Percentiles rank a stretch among this genome's conserved stretches.
Conservation (phyloP, 1,284 basidiomycete genomes). For the Microstroma glucosiphilum region DNA sequence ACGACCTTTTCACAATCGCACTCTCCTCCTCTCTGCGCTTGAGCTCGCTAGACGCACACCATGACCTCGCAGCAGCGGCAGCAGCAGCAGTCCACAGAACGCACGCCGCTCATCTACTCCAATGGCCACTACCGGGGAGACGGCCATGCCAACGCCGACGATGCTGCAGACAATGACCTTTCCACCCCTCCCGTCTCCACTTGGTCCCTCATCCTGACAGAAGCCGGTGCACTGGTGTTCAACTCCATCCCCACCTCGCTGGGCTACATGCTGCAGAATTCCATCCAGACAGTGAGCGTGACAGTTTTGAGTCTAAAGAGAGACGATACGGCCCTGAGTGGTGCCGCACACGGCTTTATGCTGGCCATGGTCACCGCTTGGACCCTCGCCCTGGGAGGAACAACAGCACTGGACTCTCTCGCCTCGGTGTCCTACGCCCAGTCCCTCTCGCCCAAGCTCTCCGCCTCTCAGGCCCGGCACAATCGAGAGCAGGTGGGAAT, state of each 20-base stretch:
- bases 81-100: too few relatives aligned
- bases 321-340: slow-evolving; percentile 64
- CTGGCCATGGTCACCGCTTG: slow-evolving; percentile 68
- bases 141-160: too few relatives aligned
- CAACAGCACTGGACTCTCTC: slow-evolving; percentile 68
- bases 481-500: slow-evolving; percentile 58
- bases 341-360: slow-evolving; percentile 67
- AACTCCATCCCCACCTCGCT: slow-evolving; percentile 30
- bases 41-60: too few relatives aligned
- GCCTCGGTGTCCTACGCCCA: slow-evolving; percentile 62
- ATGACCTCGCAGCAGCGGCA: too few relatives aligned
- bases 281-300: slow-evolving; percentile 63
- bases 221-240: too few relatives aligned
- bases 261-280: slow-evolving; percentile 67
- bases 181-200: too few relatives aligned
- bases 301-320: slow-evolving; percentile 59
- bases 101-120: too few relatives aligned
- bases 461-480: slow-evolving; percentile 37
- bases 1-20: too few relatives aligned
- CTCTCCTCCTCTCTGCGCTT: too few relatives aligned
- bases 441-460: slow-evolving; percentile 57
- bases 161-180: too few relatives aligned
- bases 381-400: slow-evolving; percentile 68
- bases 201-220: too few relatives aligned
- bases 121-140: too few relatives aligned